Evolutionary conservation across 176 grass and related monocot genomes (phyloP), one percentile per base, ranked within the genome.

Genomic region (Phoenix roebelenii): DNA sequence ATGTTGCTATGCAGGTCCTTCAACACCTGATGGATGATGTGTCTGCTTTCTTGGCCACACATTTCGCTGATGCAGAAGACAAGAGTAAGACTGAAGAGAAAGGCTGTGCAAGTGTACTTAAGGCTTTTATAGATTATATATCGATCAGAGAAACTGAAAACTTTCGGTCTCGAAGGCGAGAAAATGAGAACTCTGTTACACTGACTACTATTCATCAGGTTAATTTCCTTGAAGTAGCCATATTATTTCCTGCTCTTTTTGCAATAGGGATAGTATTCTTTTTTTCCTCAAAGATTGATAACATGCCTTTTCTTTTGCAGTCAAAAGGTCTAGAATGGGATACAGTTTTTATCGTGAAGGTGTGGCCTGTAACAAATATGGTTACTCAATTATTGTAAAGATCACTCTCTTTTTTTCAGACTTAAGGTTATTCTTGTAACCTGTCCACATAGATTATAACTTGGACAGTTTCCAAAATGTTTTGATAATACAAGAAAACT

Each of bases 261-360:
- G 15, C 58, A 44, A 44, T 44, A 44, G 5, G 28, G 28, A 30
- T 12, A 12, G 0, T 44, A 44, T 44, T 12, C 2, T 44, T 44
- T 12, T 44, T 44, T 60, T 29, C 1, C 4, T 58, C 1, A 16
- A 59, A 59, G 20, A 51, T 59, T 15, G 25, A 51, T 59, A 22
- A 65, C 68, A 49, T 65, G 24, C 62, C 32, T 60, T 76, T 89
- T 19, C 52, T 65, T 76, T 74, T 85, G 69, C 69, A 96, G 91
- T 89, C 91, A 61, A 96, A 96, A 87, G 91, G 91, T 81, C 65
- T 95, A 76, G 91, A 96, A 71, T 90, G 91, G 91, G 91, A 96
- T 87, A 60, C 74, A 50, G 91, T 96, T 73, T 96, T 96, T 30
- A 82, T 96, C 20, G 86, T 90, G 26, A 85, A 96, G 85, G 91